Conservation (phyloP, 371 early-diverging fungal species). For the Cokeromyces recurvatus region DNA sequence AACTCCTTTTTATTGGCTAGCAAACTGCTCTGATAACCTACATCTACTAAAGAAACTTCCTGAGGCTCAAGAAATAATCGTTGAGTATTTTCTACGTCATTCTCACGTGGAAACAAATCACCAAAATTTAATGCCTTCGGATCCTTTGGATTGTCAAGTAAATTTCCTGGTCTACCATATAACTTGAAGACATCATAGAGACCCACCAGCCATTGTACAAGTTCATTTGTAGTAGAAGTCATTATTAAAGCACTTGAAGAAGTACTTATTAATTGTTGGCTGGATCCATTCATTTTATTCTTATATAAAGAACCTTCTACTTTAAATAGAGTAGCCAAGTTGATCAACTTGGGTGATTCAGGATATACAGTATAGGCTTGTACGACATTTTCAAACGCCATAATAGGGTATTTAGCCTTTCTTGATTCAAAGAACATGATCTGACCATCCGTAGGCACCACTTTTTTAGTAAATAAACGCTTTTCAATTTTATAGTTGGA, state of each 20-base stretch:
- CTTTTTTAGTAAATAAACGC: conserved; percentile 52
- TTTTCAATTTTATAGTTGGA: conserved; percentile 47
- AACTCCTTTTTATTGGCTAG: conserved; percentile 27
- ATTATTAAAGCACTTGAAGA: conserved; percentile 34
- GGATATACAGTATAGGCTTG: conserved; percentile 77
- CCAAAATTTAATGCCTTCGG: conserved; percentile 37
- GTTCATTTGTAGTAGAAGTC: conserved; percentile 35
- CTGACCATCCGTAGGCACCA: conserved; percentile 45
- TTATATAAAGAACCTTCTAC: conserved; percentile 33
- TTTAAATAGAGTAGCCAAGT: conserved; percentile 38
- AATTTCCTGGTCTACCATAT: conserved; percentile 41
- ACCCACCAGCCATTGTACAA: conserved; percentile 43
- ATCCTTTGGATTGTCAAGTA: conserved; percentile 26
- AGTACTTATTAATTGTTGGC: conserved; percentile 11
- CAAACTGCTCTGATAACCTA: conserved; percentile 9
- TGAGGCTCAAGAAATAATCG: conserved; percentile 32
- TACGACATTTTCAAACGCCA: conserved; percentile 53
- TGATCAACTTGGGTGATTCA: conserved; percentile 40
- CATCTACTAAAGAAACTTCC: conserved; percentile 24
- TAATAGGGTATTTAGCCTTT: conserved; percentile 54
- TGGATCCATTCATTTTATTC: conserved; percentile 12
- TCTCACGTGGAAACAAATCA: background rate
- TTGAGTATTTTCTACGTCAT: too few species aligned
- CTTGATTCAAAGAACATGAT: conserved; percentile 56
- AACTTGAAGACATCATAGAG: conserved; percentile 47